Conservation (phyloP, 1,284 basidiomycete species). For the Ustilago sp. region DNA sequence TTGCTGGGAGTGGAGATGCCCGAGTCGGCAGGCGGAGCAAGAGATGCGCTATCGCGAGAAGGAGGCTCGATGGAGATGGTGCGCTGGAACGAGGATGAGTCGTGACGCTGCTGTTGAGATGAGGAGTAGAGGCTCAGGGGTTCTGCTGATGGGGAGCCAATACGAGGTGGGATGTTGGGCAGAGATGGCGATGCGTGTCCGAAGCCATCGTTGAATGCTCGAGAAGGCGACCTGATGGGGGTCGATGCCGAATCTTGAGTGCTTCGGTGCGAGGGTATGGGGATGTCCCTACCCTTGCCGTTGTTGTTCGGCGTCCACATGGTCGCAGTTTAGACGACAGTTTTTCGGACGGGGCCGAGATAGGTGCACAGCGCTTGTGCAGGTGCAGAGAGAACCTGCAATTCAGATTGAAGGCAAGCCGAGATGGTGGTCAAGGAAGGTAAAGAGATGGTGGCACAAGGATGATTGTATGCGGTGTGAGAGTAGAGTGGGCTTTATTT, state of each 20-base stretch:
- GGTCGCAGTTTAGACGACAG: background rate
- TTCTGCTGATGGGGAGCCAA: slow-evolving; percentile 51
- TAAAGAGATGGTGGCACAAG: background rate
- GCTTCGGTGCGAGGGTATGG: slow-evolving; percentile 11
- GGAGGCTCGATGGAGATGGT: slow-evolving; percentile 37
- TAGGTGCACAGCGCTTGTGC: too few species aligned
- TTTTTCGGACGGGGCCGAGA: background rate
- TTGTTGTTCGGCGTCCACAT: slow-evolving; percentile 45
- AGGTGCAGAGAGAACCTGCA: background rate
- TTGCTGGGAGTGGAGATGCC: slow-evolving; percentile 54
- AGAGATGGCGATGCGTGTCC: slow-evolving; percentile 43
- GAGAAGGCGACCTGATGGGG: slow-evolving; percentile 41
- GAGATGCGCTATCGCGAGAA: slow-evolving; percentile 41
- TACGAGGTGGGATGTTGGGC: slow-evolving; percentile 57
- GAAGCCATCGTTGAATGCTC: slow-evolving; percentile 27
- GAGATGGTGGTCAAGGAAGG: background rate
- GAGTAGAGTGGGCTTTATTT: background rate
- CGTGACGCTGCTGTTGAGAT: slow-evolving; percentile 40
- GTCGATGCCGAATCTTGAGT: slow-evolving; percentile 18
- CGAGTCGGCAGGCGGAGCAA: slow-evolving; percentile 45
- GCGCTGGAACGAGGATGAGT: slow-evolving; percentile 32
- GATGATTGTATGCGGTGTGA: background rate
- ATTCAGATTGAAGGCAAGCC: background rate
- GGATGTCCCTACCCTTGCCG: slow-evolving; percentile 43
- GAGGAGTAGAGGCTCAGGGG: slow-evolving; percentile 40